phyloP scores from a whole-genome alignment of 441 rosid species.

The Gossypium laxum region DNA sequence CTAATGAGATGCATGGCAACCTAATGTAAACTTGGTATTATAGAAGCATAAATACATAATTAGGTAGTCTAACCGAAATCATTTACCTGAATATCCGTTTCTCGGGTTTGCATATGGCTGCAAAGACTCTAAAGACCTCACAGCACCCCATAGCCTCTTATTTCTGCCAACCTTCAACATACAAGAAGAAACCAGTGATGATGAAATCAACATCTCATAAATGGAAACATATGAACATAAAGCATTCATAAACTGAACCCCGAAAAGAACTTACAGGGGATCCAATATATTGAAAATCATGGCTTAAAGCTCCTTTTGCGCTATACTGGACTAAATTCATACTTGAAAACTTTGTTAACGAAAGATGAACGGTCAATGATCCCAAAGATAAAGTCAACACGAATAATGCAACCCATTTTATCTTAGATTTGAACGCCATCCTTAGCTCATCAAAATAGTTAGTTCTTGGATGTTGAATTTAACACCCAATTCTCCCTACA shows the following conservation, averaged over 20 bases:
- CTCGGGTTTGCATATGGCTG: conserved; percentile 91
- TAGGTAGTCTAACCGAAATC: conserved; percentile 17
- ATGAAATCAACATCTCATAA: conserved; percentile 5
- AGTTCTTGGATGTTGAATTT: conserved; percentile 7
- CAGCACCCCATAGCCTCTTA: conserved; percentile 70
- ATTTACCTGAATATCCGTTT: conserved; percentile 57
- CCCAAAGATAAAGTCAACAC: conserved; percentile 63
- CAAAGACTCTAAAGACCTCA: conserved; percentile 60
- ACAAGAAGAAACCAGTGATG: conserved; percentile 8
- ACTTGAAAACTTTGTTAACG: conserved; percentile 65
- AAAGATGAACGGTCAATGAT: conserved; percentile 70
- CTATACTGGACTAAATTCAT: conserved; percentile 37
- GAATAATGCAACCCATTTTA: conserved; percentile 73
- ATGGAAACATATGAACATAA: conserved; percentile 9
- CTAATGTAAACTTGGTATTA: neutral
- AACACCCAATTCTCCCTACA: conserved; percentile 23
- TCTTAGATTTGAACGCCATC: conserved; percentile 74
- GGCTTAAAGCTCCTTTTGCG: conserved; percentile 38
- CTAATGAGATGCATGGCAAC: too few species aligned
- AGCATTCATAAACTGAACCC: neutral
- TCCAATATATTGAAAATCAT: conserved; percentile 42
- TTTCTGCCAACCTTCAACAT: conserved; percentile 45
- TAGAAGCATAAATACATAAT: neutral
- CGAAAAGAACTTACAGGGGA: conserved; percentile 30
- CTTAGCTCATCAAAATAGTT: conserved; percentile 25